phyloP scores from a whole-genome alignment of 2,329 filamentous ascomycete species.

The Cadophora sp. region DNA sequence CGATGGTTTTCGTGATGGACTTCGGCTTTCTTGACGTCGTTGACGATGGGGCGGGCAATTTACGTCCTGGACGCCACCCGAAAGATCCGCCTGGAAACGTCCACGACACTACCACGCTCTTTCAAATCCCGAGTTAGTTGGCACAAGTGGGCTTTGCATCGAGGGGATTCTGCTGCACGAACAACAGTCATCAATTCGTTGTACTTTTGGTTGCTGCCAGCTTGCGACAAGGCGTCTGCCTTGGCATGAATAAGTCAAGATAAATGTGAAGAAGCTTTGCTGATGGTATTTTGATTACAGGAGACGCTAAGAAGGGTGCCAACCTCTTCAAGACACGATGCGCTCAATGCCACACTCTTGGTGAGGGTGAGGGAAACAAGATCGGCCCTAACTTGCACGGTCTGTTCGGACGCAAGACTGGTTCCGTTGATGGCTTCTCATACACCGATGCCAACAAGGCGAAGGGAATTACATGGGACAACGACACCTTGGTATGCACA shows the following conservation, averaged over 20 bases:
- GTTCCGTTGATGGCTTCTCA: constrained; percentile 87
- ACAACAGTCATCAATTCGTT: not conserved
- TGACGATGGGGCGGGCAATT: constrained; percentile 22
- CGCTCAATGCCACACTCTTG: constrained; percentile 97
- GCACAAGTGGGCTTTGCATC: constrained; percentile 2
- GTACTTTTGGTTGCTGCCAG: constrained; percentile 16
- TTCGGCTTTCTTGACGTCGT: constrained; percentile 15
- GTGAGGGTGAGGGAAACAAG: constrained; percentile 92
- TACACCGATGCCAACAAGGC: constrained; percentile 99
- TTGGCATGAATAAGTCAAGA: constrained; percentile 10
- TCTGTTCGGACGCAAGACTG: constrained; percentile 96
- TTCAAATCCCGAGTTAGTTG: constrained; percentile 14
- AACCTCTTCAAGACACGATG: constrained; percentile 99
- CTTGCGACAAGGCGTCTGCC: constrained; percentile 27
- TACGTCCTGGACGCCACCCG: constrained; percentile 22
- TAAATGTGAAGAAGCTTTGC: constrained; percentile 30
- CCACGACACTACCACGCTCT: constrained; percentile 18
- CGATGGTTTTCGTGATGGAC: constrained; percentile 5
- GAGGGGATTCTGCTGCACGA: not conserved
- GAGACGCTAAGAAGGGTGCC: constrained; percentile 95
- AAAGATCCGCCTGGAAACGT: constrained; percentile 7
- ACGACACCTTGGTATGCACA: constrained; percentile 76
- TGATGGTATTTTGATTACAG: constrained; percentile 55
- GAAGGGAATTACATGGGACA: constrained; percentile 89
- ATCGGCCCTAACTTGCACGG: constrained; percentile 96